Evolutionary conservation across 1,139 yeast species (phyloP).

Genomic region (Pichia sp.): DNA sequence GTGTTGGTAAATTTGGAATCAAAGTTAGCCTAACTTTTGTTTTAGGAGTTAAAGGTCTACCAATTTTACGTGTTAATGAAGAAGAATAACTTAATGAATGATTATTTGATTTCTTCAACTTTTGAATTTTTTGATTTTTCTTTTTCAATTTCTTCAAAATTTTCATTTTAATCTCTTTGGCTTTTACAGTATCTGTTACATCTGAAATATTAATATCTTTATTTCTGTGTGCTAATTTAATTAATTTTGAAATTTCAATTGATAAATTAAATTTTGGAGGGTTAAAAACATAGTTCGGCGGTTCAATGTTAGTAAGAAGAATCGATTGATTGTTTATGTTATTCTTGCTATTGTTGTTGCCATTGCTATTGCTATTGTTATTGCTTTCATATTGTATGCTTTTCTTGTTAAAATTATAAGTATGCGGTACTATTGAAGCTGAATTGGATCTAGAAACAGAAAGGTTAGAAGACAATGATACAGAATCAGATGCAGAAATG

Average conservation of each 20-base stretch:
- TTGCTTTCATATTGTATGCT: too few relatives aligned
- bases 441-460: too few relatives aligned
- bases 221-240: constrained; percentile 12
- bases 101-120: not conserved
- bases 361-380: too few relatives aligned
- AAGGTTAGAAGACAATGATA: too few relatives aligned
- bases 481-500: too few relatives aligned
- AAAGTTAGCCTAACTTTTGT: constrained; percentile 43
- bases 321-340: too few relatives aligned
- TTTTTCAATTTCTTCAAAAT: constrained; percentile 6
- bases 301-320: too few relatives aligned
- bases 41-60: constrained; percentile 49
- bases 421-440: too few relatives aligned
- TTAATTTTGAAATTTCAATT: constrained; percentile 2
- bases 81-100: too few relatives aligned
- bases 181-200: constrained; percentile 2
- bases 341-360: too few relatives aligned
- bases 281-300: not conserved
- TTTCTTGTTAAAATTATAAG: too few relatives aligned
- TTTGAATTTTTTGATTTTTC: not conserved
- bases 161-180: constrained; percentile 1
- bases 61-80: constrained; percentile 35
- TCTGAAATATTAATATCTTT: constrained; percentile 10
- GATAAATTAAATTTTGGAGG: constrained; percentile 3
- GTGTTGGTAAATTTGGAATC: constrained; percentile 38